Percentiles rank a stretch among this genome's conserved stretches.
These are phyloP conservation scores for Salmacisia buchloeana DNA, from an alignment of 1,284 basidiomycete genomes.

Conservation along the genomic window DNA sequence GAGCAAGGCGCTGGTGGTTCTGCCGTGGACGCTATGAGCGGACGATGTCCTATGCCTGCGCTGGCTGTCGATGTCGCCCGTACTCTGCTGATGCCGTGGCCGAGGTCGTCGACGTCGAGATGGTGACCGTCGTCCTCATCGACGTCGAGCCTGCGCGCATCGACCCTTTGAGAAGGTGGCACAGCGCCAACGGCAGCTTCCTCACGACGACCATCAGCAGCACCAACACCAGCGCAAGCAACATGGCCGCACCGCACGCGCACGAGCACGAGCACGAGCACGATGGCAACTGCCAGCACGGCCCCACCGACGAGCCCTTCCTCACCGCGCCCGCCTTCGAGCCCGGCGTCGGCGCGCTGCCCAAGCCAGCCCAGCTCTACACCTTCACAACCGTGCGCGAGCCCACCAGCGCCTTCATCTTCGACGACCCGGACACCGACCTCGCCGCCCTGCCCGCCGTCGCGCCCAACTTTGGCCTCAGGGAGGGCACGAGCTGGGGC, in stretches of 20 bases:
- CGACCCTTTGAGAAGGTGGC: no score
- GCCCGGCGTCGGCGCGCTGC: slow-evolving; percentile 7
- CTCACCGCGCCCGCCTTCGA: not conserved
- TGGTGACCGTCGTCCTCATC: no score
- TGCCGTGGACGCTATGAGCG: no score
- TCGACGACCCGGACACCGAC: slow-evolving; percentile 21
- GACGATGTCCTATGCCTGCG: no score
- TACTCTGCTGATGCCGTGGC: no score
- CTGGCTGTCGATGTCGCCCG: no score
- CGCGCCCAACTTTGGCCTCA: slow-evolving; percentile 27
- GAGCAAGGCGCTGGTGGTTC: no score
- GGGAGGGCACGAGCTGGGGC: slow-evolving; percentile 22
- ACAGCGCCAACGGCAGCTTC: no score
- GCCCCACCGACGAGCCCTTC: not conserved
- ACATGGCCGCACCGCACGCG: not conserved
- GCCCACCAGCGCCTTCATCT: slow-evolving; percentile 22
- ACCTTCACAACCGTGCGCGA: slow-evolving; percentile 10
- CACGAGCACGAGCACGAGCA: not conserved
- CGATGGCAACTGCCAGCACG: not conserved
- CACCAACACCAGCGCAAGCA: not conserved
- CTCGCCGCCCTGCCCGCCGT: slow-evolving; percentile 23
- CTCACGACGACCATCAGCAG: not conserved
- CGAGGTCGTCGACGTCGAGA: no score
- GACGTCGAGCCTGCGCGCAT: no score
- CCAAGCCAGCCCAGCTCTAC: slow-evolving; percentile 23